A percentile compares a stretch with the other conserved stretches of the same genome.
phyloP scores from a whole-genome alignment of 805 yeast species.

The Candida germanica region DNA sequence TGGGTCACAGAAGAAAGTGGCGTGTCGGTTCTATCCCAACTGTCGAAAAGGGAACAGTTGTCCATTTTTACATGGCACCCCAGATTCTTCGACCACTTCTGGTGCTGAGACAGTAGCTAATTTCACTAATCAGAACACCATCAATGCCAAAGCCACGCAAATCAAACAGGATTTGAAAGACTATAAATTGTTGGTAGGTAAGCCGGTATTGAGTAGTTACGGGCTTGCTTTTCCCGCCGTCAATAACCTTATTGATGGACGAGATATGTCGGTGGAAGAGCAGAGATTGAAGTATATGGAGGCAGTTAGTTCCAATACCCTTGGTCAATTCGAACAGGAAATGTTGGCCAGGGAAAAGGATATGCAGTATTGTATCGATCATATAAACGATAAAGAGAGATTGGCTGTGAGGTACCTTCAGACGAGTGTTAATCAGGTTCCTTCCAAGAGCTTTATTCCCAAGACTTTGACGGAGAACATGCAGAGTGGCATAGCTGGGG shows the following conservation, averaged over 20 bases:
- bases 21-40: conserved; percentile 16
- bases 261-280: conserved; percentile 58
- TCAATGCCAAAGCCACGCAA: conserved; percentile 16
- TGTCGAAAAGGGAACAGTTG: conserved; percentile 28
- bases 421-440: conserved; percentile 29
- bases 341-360: conserved; percentile 44
- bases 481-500: conserved; percentile 16
- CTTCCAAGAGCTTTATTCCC: conserved; percentile 29
- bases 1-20: neutral
- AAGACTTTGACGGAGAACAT: conserved; percentile 26
- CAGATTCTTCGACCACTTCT: neutral
- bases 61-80: conserved; percentile 20
- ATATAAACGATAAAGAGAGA: conserved; percentile 36
- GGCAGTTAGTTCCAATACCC: conserved; percentile 34
- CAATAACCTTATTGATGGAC: conserved; percentile 45
- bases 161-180: conserved; percentile 23
- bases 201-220: conserved; percentile 40
- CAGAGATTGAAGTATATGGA: conserved; percentile 44
- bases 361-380: conserved; percentile 40
- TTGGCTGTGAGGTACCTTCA: conserved; percentile 61
- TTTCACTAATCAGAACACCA: conserved; percentile 14
- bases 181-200: conserved; percentile 16
- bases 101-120: conserved; percentile 10
- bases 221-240: conserved; percentile 49
- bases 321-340: conserved; percentile 39